Evolutionary conservation across 1,139 yeast genomes (phyloP).

Genomic region (Kurtzmaniella quercitrusa): DNA sequence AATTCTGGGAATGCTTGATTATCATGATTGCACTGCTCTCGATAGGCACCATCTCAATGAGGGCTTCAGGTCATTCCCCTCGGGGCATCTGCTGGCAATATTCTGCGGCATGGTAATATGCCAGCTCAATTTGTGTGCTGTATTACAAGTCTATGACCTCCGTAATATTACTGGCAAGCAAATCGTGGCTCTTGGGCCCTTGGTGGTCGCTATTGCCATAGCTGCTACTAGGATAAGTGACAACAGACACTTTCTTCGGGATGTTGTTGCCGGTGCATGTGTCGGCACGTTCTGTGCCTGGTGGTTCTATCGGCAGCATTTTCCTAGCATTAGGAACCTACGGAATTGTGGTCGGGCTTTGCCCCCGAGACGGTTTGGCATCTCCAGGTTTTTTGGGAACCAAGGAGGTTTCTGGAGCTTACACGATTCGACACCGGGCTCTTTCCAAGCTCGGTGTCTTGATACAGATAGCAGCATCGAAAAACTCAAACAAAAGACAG

Average conservation of each 20-base stretch:
- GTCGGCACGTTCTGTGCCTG: slow-evolving; percentile 33
- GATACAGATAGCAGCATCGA: neutral
- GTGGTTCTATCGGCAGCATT: slow-evolving; percentile 37
- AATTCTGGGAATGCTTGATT: slow-evolving; percentile 21
- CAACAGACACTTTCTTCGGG: slow-evolving; percentile 43
- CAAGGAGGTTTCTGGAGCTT: slow-evolving; percentile 35
- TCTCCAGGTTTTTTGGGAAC: slow-evolving; percentile 18
- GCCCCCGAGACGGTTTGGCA: slow-evolving; percentile 42
- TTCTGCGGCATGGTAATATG: slow-evolving; percentile 41
- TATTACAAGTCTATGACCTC: slow-evolving; percentile 32
- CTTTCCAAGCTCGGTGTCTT: slow-evolving; percentile 6
- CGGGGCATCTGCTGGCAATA: slow-evolving; percentile 48
- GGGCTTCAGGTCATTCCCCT: slow-evolving; percentile 50
- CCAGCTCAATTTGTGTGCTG: slow-evolving; percentile 33
- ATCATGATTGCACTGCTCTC: slow-evolving; percentile 30
- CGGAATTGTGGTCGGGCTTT: slow-evolving; percentile 37
- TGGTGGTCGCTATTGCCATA: slow-evolving; percentile 32
- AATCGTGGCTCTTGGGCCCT: slow-evolving; percentile 30
- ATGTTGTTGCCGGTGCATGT: slow-evolving; percentile 36
- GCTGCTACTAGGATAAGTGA: slow-evolving; percentile 45
- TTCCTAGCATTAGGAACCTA: slow-evolving; percentile 31
- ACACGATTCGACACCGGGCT: slow-evolving; percentile 15
- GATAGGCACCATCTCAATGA: slow-evolving; percentile 29
- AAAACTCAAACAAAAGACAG: neutral
- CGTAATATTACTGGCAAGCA: slow-evolving; percentile 35